Evolutionary conservation across 371 early-diverging fungal species (phyloP).

Genomic region (Mortierella sp.): DNA sequence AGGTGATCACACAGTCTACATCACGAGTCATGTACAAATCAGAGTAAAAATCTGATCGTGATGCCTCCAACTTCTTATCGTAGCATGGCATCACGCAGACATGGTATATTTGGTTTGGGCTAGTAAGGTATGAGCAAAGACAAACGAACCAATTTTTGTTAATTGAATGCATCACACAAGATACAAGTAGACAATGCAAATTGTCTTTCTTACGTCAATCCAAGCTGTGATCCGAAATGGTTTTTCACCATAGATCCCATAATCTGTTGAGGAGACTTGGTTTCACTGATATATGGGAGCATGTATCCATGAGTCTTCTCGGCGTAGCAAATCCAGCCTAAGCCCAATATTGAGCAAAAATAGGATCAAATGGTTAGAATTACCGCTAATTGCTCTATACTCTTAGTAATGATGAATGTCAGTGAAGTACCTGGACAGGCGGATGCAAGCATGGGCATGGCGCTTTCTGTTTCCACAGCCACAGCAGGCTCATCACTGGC

Average conservation of each 20-base stretch:
- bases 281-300: constrained; percentile 84
- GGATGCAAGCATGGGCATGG: constrained; percentile 61
- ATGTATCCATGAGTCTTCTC: constrained; percentile 95
- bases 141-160: background rate
- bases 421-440: constrained; percentile 60
- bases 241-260: constrained; percentile 94
- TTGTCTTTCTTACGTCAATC: constrained; percentile 57
- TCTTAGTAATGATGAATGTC: background rate
- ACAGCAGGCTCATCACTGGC: constrained; percentile 46
- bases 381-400: background rate
- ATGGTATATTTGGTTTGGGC: constrained; percentile 87
- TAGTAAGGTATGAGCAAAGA: constrained; percentile 12
- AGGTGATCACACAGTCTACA: constrained; percentile 96
- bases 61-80: constrained; percentile 98
- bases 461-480: constrained; percentile 42
- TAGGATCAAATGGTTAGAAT: background rate
- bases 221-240: constrained; percentile 75
- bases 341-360: background rate
- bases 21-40: constrained; percentile 85
- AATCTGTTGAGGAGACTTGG: constrained; percentile 96
- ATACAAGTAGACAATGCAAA: no score
- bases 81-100: constrained; percentile 97
- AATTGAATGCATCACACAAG: no score
- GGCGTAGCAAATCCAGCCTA: constrained; percentile 98
- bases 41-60: constrained; percentile 89